Evolutionary conservation across 2,329 filamentous ascomycete genomes (phyloP).

Genomic region (Massarina eburnea): DNA sequence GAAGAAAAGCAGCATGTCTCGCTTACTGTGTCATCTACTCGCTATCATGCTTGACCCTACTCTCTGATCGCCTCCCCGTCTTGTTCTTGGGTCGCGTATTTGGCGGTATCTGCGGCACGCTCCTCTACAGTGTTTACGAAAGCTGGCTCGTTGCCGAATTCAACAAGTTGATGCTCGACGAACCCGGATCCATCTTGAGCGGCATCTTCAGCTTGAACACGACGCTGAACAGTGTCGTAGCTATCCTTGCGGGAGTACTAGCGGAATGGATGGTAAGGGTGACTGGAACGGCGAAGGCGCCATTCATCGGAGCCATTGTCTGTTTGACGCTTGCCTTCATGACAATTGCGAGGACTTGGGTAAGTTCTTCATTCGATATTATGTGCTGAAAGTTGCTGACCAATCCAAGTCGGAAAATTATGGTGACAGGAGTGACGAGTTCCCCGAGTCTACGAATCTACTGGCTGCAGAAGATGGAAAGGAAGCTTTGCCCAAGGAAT

Average conservation of each 20-base stretch:
- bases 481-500: conserved; percentile 18
- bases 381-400: conserved; percentile 9
- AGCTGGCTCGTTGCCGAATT: conserved; percentile 65
- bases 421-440: conserved; percentile 34
- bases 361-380: conserved; percentile 30
- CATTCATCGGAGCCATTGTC: conserved; percentile 52
- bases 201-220: conserved; percentile 59
- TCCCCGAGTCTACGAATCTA: conserved; percentile 22
- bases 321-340: conserved; percentile 49
- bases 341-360: conserved; percentile 54
- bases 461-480: conserved; percentile 31
- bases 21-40: conserved; percentile 58
- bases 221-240: conserved; percentile 47
- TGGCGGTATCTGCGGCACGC: conserved; percentile 58
- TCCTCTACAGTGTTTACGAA: conserved; percentile 63
- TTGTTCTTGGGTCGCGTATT: conserved; percentile 57
- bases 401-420: conserved; percentile 53
- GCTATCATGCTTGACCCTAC: conserved; percentile 55
- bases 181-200: conserved; percentile 49
- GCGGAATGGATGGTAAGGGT: conserved; percentile 55
- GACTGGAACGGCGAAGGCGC: conserved; percentile 54
- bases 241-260: conserved; percentile 56
- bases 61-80: conserved; percentile 49
- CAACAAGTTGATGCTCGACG: conserved; percentile 49
- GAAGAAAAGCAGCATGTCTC: conserved; percentile 56